Evolutionary conservation across 257 asterid species (phyloP).

Genomic region (Solanum virginianum): DNA sequence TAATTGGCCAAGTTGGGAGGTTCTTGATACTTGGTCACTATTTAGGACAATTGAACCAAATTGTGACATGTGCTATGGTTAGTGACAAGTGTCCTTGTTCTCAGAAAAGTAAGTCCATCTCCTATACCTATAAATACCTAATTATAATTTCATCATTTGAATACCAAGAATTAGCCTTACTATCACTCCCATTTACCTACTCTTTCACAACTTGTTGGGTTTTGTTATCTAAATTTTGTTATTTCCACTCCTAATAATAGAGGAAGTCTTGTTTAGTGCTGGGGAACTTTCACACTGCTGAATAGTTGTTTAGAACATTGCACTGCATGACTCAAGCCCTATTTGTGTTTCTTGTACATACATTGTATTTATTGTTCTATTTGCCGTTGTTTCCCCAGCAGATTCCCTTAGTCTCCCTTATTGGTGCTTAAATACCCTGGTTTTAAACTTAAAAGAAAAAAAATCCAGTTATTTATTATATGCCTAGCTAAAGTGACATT

Average conservation of each 20-base stretch:
- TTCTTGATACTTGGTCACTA: neutral
- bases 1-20: neutral
- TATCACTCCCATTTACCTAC: neutral
- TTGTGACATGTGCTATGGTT: neutral
- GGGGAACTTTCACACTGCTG: neutral
- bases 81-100: neutral
- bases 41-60: neutral
- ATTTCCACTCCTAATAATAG: neutral
- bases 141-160: neutral
- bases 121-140: neutral
- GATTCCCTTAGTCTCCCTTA: neutral
- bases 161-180: neutral
- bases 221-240: neutral
- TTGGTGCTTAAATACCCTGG: neutral
- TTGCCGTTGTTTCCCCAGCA: neutral
- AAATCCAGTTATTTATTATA: neutral
- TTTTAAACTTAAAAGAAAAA: neutral
- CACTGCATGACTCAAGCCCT: neutral
- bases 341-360: neutral
- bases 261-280: neutral
- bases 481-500: neutral
- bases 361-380: neutral
- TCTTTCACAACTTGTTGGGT: neutral
- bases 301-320: neutral
- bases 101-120: neutral